Percentiles rank a stretch among this genome's conserved stretches.
phyloP scores from a whole-genome alignment of 345 rosid genomes.

The Arabidopsis thaliana region DNA sequence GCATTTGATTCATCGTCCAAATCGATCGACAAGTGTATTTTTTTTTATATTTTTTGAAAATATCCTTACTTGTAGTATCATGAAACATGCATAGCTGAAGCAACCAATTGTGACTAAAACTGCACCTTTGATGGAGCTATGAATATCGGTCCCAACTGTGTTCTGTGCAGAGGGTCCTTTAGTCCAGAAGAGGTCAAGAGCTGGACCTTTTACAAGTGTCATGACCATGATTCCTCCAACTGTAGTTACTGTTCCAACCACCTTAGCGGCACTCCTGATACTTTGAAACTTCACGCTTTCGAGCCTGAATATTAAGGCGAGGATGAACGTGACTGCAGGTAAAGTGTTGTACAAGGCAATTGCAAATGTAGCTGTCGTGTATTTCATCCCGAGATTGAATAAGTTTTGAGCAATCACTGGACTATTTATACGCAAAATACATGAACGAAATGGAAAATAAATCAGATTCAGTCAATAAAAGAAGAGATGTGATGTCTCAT shows the following conservation, averaged over 20 bases:
- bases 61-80: constrained; percentile 59
- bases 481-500: not conserved
- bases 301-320: constrained; percentile 68
- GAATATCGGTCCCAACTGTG: constrained; percentile 49
- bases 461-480: constrained; percentile 1
- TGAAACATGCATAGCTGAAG: constrained; percentile 70
- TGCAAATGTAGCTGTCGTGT: constrained; percentile 84
- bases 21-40: not conserved
- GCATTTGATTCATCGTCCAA: not conserved
- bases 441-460: not conserved
- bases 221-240: constrained; percentile 83
- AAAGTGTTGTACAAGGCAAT: constrained; percentile 78
- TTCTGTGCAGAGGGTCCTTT: constrained; percentile 43
- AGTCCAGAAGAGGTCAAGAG: constrained; percentile 55
- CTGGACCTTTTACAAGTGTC: constrained; percentile 72
- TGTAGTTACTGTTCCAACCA: constrained; percentile 62
- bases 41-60: not conserved
- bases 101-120: constrained; percentile 58
- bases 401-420: constrained; percentile 86
- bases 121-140: constrained; percentile 61
- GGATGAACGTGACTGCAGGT: constrained; percentile 77
- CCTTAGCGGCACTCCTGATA: constrained; percentile 58
- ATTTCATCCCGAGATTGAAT: constrained; percentile 76
- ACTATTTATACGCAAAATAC: constrained; percentile 2
- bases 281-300: constrained; percentile 61